Base-by-base conservation (phyloP, 2,329 filamentous ascomycete genomes). In the Nemania sp. region DNA sequence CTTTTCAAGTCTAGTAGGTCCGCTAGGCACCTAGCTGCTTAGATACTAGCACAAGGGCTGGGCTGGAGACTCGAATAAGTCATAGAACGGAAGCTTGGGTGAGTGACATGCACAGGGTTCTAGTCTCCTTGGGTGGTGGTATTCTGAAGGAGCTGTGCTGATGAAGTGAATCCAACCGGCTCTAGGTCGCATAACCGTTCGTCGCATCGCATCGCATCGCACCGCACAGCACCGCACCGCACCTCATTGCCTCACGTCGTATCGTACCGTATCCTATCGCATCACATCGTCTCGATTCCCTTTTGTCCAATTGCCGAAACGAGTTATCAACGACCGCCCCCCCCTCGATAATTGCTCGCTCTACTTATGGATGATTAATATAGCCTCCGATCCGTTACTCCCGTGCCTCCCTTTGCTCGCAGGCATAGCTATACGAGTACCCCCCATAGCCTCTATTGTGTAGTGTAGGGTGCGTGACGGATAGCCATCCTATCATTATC, bases 401-500 rank as follows among this genome's bases (percentile, higher is more conserved):
- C 41, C 45, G 32, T 22, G 41, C 45, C 22, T 20, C 45, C 38
- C 22, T 27, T 45, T 57, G 49, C 51, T 41, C 27, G 20, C 29
- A n/a, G 38, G 32, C 51, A 66, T 56, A 52, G 15, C 24, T 65
- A 62, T 66, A 60, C 43, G 62, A 51, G 35, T 43, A 53, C 51
- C 62, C 62, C 68, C 47, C 15, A 32, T 43, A 63, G 13, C 54
- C 24, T 38, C 18, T 41, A 32, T 56, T 22, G 49, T 26, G 53
- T 58, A 22, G 13, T 57, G n/a, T 38, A 24, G 27, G 11, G 53
- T 70, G 32, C 51, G 27, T 49, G 26, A 70, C 41, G 54, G 55
- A 53, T 49, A 45, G 52, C 26, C 29, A 24, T 62, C 58, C 63
- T n/a, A 66, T 58, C 24, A n/a, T 13, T 51, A 47, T 41, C 41